Evolutionary conservation across 2,329 filamentous ascomycete species (phyloP).

Genomic region (Aspergillus texensis): DNA sequence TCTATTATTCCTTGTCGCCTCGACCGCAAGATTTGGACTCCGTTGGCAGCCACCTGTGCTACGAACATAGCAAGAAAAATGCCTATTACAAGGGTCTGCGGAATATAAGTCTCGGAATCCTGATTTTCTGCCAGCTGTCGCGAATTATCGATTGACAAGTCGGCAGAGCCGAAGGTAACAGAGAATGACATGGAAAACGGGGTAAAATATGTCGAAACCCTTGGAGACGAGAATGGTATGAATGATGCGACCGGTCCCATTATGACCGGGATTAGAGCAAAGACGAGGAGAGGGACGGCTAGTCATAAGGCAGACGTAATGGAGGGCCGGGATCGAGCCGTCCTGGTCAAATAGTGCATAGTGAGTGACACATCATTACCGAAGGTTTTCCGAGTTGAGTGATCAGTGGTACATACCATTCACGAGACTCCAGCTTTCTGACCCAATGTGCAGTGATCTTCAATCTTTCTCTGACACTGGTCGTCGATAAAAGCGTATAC

Average conservation of each 20-base stretch:
- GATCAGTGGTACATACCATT: slow-evolving; percentile 62
- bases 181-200: slow-evolving; percentile 41
- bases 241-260: slow-evolving; percentile 27
- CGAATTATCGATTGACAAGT: slow-evolving; percentile 9
- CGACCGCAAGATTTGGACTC: slow-evolving; percentile 29
- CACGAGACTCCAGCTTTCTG: slow-evolving; percentile 66
- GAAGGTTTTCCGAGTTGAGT: slow-evolving; percentile 5
- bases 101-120: slow-evolving; percentile 27
- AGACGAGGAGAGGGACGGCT: slow-evolving; percentile 42
- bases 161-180: slow-evolving; percentile 33
- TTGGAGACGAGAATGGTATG: slow-evolving; percentile 26
- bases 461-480: slow-evolving; percentile 75
- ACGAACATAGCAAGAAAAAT: slow-evolving; percentile 35
- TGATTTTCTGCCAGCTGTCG: slow-evolving; percentile 7
- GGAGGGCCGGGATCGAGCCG: slow-evolving; percentile 34
- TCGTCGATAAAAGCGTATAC: slow-evolving; percentile 72
- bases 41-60: slow-evolving; percentile 33
- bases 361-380: slow-evolving; percentile 16
- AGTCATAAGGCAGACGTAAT: slow-evolving; percentile 48
- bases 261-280: slow-evolving; percentile 32
- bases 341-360: slow-evolving; percentile 24
- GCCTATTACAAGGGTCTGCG: slow-evolving; percentile 37
- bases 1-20: slow-evolving; percentile 21
- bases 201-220: slow-evolving; percentile 36
- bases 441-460: slow-evolving; percentile 86